Conservation (phyloP, 257 asterid genomes). For the Solanum sparsipilum region DNA sequence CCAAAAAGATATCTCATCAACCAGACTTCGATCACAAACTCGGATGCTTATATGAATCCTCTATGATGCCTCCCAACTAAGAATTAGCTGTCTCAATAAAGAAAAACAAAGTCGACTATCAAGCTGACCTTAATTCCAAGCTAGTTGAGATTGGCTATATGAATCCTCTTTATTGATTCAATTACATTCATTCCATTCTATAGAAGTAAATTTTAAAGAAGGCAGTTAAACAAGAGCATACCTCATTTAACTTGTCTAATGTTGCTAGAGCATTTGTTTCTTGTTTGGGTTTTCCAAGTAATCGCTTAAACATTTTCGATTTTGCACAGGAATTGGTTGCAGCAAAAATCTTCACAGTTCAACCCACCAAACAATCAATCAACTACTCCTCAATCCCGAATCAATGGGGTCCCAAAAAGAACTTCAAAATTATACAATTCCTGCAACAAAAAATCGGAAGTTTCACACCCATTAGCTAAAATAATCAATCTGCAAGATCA, state of each 20-base stretch:
- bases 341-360: background rate
- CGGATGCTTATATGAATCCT: background rate
- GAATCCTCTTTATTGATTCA: background rate
- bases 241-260: constrained; percentile 66
- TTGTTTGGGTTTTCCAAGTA: constrained; percentile 65
- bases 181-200: background rate
- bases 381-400: background rate
- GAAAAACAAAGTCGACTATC: background rate
- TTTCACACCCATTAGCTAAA: background rate
- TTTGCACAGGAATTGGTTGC: background rate
- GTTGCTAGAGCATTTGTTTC: constrained; percentile 60
- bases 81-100: background rate
- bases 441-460: background rate
- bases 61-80: background rate
- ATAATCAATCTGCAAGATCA: background rate
- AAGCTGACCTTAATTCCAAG: background rate
- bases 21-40: background rate
- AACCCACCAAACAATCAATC: background rate
- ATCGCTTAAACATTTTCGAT: constrained; percentile 43
- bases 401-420: background rate
- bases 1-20: background rate
- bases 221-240: constrained; percentile 9
- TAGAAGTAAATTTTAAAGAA: background rate
- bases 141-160: background rate
- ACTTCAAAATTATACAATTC: background rate